Evolutionary conservation across 176 grass and related monocot genomes (phyloP).

Genomic region (Eleusine indica): DNA sequence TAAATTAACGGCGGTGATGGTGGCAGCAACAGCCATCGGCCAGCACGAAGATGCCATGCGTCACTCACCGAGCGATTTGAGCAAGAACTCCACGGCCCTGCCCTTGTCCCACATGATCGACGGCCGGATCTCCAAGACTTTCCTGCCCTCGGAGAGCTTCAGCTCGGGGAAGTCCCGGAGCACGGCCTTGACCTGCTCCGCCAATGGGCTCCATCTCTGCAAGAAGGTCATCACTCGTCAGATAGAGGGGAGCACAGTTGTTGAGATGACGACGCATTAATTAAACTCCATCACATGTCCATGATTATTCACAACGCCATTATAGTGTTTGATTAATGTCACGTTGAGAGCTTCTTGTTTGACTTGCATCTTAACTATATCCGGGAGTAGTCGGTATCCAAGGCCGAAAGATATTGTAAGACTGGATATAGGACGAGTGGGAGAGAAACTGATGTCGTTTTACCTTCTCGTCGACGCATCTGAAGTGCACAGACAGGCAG

Average conservation of each 20-base stretch:
- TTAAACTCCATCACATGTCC: background rate
- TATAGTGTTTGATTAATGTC: background rate
- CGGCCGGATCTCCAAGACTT: constrained; percentile 83
- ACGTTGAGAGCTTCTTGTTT: constrained; percentile 36
- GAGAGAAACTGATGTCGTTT: background rate
- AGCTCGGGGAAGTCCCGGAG: constrained; percentile 84
- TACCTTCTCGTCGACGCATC: constrained; percentile 98
- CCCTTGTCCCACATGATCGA: constrained; percentile 98
- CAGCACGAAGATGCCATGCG: background rate
- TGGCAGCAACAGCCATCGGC: background rate
- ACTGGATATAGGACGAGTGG: background rate
- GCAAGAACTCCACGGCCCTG: constrained; percentile 89
- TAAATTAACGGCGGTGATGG: background rate
- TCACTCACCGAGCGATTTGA: constrained; percentile 78
- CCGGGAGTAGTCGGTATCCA: background rate
- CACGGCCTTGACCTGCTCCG: constrained; percentile 73
- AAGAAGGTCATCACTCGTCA: background rate
- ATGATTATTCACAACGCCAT: background rate
- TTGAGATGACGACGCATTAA: constrained; percentile 4
- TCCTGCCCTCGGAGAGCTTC: constrained; percentile 79
- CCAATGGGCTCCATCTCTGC: constrained; percentile 81
- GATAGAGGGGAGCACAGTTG: background rate
- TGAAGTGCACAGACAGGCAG: constrained; percentile 94
- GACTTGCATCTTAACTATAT: constrained; percentile 24
- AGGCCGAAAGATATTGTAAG: constrained; percentile 33